phyloP scores from a whole-genome alignment of 352 stramenopile species.

The Globisporangium emineosum region DNA sequence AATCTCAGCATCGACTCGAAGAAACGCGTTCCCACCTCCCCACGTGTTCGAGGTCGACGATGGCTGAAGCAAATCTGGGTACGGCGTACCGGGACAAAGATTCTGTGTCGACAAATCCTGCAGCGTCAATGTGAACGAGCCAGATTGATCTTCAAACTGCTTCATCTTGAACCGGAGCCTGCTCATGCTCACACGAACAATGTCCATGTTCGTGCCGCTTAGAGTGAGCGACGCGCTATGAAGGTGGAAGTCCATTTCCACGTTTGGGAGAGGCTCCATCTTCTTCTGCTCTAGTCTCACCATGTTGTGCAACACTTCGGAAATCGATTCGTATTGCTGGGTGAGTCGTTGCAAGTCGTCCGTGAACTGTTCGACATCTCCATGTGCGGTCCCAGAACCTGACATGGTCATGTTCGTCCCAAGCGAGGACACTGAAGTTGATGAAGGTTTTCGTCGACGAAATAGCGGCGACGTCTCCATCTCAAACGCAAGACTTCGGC shows the following conservation, averaged over 20 bases:
- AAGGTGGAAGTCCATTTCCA: conserved; percentile 62
- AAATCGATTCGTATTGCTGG: conserved; percentile 46
- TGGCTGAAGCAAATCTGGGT: conserved; percentile 61
- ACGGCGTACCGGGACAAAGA: conserved; percentile 61
- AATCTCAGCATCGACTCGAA: conserved; percentile 74
- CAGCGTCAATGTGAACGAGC: conserved; percentile 54
- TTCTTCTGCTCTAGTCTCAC: conserved; percentile 37
- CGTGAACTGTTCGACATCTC: conserved; percentile 37
- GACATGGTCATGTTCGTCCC: conserved; percentile 37
- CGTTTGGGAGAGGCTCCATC: conserved; percentile 41
- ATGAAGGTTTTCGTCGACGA: conserved; percentile 27
- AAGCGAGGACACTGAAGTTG: conserved; percentile 35
- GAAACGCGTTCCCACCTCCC: conserved; percentile 63
- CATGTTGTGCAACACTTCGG: conserved; percentile 36
- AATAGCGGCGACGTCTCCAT: conserved; percentile 48
- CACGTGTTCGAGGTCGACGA: conserved; percentile 40
- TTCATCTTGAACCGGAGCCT: conserved; percentile 59
- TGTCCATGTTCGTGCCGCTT: conserved; percentile 55
- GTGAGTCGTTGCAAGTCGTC: conserved; percentile 49
- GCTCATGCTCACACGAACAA: conserved; percentile 43
- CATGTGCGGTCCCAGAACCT: conserved; percentile 27
- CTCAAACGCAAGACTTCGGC: conserved; percentile 32
- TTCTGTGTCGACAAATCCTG: conserved; percentile 61
- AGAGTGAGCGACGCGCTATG: conserved; percentile 59
- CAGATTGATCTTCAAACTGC: conserved; percentile 70